Evolutionary conservation across 371 early-diverging fungal species (phyloP), one percentile per base, ranked within the genome.

Genomic region (Mucor ambiguus): DNA sequence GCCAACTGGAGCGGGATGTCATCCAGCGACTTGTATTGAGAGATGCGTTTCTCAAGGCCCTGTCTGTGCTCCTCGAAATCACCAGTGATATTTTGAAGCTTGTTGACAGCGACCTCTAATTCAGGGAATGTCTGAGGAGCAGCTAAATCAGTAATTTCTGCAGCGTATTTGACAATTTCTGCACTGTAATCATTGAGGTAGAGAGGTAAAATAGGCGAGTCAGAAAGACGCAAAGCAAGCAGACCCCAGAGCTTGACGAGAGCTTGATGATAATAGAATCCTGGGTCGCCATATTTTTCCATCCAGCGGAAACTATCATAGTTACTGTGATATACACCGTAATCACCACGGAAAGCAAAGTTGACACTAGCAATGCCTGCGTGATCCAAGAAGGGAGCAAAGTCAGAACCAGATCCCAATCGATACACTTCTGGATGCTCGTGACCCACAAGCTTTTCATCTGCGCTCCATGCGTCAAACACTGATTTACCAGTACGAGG

Each of bases 251-350:
- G 63, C 24, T 68, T 78, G 38, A 77, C 74, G 48, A 85, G 68
- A 5, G 88, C 71, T 58, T 72, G 73, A 67, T 91, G 89, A 41
- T 88, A 88, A 28, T 80, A 66, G 68, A 85, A 87, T 4, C 69
- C 71, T 4, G 91, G 88, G 65, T 91, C 91, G 32, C 88, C 84
- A 70, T 81, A 89, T 55, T 85, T 81, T 7, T 78, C 75, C 87
- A 91, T 88, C 80, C 87, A 87, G 61, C 84, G 82, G 70, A 71
- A 67, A 24, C 64, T 67, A 68, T 90, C 88, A 71, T 89, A 90
- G 66, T 81, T 85, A 60, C 87, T 88, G 68, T 91, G 91, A 49
- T 87, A 88, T 0, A 87, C 81, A 38, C 90, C 90, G 57, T 81
- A 76, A 32, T 76, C 73, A 7, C 84, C 85, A 1, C 29, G 33